A percentile compares a stretch with the other conserved stretches of the same genome.
These are phyloP conservation scores for Fusarium setosum DNA, from an alignment of 2,329 filamentous ascomycete genomes.

Conservation along the genomic window DNA sequence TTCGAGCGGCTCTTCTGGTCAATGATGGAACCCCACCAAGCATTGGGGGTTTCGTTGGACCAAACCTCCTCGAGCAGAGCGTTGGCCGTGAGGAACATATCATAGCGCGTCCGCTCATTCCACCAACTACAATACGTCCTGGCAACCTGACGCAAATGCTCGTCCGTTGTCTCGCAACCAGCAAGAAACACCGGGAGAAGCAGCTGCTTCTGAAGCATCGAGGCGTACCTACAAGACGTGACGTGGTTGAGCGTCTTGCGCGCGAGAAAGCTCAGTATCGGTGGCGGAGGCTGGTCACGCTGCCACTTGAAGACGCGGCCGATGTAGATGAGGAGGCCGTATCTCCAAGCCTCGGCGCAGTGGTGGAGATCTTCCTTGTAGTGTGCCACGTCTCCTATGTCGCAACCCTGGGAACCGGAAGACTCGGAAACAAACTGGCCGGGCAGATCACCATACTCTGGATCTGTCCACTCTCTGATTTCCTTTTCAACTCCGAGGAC, in stretches of 20 bases:
- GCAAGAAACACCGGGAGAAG: constrained; percentile 51
- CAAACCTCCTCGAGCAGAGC: constrained; percentile 36
- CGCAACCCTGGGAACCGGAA: neutral
- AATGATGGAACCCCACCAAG: constrained; percentile 14
- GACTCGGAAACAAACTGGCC: neutral
- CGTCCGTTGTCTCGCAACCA: constrained; percentile 42
- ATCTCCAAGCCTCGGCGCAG: constrained; percentile 49
- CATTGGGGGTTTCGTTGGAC: neutral
- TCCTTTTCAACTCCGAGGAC: constrained; percentile 28
- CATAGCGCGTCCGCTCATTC: constrained; percentile 45
- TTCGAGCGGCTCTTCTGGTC: constrained; percentile 15
- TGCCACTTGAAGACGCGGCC: constrained; percentile 43
- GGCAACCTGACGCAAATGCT: constrained; percentile 36
- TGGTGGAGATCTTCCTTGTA: constrained; percentile 45
- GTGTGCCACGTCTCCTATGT: constrained; percentile 10
- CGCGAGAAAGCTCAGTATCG: constrained; percentile 33
- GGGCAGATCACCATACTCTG: constrained; percentile 9
- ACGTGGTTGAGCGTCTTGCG: constrained; percentile 42
- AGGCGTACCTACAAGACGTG: constrained; percentile 38
- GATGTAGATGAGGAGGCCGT: constrained; percentile 48
- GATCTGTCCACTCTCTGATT: constrained; percentile 34
- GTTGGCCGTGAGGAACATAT: constrained; percentile 43
- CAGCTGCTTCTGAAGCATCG: constrained; percentile 49
- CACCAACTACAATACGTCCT: constrained; percentile 47
- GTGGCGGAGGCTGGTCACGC: constrained; percentile 11